phyloP scores from a whole-genome alignment of 257 asterid genomes.

The Lavandula angustifolia region DNA sequence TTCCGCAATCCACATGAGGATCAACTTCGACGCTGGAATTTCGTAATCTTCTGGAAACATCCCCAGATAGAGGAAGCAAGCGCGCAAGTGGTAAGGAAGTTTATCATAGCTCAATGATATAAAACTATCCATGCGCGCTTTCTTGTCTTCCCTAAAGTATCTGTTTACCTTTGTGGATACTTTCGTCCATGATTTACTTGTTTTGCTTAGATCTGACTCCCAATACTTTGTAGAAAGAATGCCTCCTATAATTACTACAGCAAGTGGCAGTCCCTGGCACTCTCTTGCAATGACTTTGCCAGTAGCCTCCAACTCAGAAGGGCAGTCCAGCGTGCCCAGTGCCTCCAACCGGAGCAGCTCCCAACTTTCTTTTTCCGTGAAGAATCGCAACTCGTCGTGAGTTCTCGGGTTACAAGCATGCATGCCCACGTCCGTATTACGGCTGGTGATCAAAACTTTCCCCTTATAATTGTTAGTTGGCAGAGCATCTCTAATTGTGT shows the following conservation, averaged over 20 bases:
- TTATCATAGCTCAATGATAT: no score
- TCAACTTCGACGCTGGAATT: no score
- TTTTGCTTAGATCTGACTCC: background rate
- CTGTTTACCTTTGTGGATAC: background rate
- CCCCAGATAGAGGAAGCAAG: no score
- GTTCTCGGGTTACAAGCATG: background rate
- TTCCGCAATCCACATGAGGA: no score
- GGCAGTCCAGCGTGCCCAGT: background rate
- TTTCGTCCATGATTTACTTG: background rate
- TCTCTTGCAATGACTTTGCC: background rate
- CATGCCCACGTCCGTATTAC: background rate
- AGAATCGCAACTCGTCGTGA: background rate
- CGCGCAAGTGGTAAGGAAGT: no score
- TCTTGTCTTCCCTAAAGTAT: no score
- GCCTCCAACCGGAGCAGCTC: no score
- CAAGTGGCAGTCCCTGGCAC: background rate
- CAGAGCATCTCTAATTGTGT: background rate
- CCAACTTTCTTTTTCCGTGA: background rate
- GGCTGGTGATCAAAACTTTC: constrained; percentile 4
- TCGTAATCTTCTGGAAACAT: no score
- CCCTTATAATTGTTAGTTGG: background rate
- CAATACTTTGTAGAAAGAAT: background rate
- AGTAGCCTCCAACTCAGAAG: background rate
- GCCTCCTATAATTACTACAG: constrained; percentile 7
- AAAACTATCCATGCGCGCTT: no score